Percentiles rank a stretch among this genome's conserved stretches.
Evolutionary conservation across 2,329 filamentous ascomycete genomes (phyloP).

Genomic region (Bisporella sp.): DNA sequence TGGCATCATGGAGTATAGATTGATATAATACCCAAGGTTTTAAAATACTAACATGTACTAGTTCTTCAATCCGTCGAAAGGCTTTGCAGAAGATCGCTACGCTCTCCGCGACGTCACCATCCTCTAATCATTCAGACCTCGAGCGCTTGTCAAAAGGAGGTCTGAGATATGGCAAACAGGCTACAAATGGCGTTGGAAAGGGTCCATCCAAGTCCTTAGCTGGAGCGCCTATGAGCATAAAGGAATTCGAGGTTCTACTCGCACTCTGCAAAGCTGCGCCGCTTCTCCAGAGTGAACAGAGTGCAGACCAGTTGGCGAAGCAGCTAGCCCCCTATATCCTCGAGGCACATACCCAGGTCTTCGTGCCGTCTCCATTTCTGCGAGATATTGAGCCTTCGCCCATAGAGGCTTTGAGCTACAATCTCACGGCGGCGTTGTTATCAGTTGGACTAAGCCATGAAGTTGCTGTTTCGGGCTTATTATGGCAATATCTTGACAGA

Average conservation of each 20-base stretch:
- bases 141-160: conserved; percentile 55
- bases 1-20: too few relatives aligned
- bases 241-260: conserved; percentile 86
- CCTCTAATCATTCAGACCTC: conserved; percentile 53
- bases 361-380: conserved; percentile 75
- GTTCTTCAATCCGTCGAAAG: conserved; percentile 49
- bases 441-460: conserved; percentile 71
- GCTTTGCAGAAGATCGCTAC: conserved; percentile 60
- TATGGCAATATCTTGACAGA: conserved; percentile 66
- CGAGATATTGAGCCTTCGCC: conserved; percentile 79
- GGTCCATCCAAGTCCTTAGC: conserved; percentile 38
- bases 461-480: conserved; percentile 55
- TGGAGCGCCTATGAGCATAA: conserved; percentile 62
- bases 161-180: conserved; percentile 37
- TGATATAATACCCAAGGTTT: too few relatives aligned
- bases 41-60: conserved; percentile 14
- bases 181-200: conserved; percentile 42
- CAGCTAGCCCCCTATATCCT: conserved; percentile 81
- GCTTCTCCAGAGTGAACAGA: conserved; percentile 59
- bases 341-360: conserved; percentile 73
- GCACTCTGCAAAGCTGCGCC: conserved; percentile 88
- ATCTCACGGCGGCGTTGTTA: conserved; percentile 76
- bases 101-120: conserved; percentile 49
- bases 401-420: conserved; percentile 74
- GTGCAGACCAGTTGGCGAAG: conserved; percentile 69